These are phyloP conservation scores for Paramecium bursaria DNA, from an alignment of 73 alveolate species.

Conservation along the genomic window DNA sequence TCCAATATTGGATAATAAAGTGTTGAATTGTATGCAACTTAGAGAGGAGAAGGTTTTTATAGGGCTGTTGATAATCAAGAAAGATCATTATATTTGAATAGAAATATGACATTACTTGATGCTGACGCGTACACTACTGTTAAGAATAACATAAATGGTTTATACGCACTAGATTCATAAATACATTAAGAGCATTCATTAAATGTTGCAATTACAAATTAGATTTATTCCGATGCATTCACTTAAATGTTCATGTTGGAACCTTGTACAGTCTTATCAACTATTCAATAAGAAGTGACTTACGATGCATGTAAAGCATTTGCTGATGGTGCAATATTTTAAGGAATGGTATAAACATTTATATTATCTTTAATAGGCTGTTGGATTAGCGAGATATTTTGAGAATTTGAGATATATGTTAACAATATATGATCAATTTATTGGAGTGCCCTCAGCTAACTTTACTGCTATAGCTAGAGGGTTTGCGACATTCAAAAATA, in stretches of 20 bases:
- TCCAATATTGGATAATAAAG: constrained; percentile 25
- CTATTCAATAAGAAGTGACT: constrained; percentile 7
- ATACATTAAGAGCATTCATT: constrained; percentile 65
- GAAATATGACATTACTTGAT: constrained; percentile 30
- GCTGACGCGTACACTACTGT: constrained; percentile 13
- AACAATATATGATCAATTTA: constrained; percentile 32
- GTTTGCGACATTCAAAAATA: constrained; percentile 38
- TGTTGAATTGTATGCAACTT: constrained; percentile 67
- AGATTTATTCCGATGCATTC: constrained; percentile 55
- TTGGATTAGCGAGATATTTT: constrained; percentile 65
- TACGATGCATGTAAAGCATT: constrained; percentile 45
- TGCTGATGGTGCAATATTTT: constrained; percentile 67
- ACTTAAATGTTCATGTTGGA: constrained; percentile 61
- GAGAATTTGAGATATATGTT: constrained; percentile 64
- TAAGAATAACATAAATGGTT: not conserved
- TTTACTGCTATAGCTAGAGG: constrained; percentile 57
- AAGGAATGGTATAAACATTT: too few species aligned
- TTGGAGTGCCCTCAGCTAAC: constrained; percentile 23
- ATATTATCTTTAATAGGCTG: too few species aligned
- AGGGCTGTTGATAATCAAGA: constrained; percentile 58
- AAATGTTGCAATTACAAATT: constrained; percentile 51
- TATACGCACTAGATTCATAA: constrained; percentile 61
- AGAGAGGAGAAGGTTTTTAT: constrained; percentile 62
- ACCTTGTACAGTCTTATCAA: constrained; percentile 58
- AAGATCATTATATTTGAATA: constrained; percentile 54